Evolutionary conservation across 2,329 filamentous ascomycete genomes (phyloP).

Genomic region (Lasiodiplodia sp.): DNA sequence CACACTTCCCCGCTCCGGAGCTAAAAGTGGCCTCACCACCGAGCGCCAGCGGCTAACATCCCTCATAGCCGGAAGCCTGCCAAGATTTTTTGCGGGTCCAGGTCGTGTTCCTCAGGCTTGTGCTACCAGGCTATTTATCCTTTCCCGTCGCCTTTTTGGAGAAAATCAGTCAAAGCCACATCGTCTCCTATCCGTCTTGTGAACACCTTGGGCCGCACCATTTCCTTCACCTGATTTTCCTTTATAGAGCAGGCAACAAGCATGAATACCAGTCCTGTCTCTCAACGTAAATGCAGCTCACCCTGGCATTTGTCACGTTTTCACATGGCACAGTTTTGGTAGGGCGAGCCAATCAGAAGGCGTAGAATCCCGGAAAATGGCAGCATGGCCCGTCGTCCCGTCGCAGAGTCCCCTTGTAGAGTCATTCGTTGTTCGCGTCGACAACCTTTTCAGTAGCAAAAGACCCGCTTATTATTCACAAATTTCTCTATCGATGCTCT

Average conservation of each 20-base stretch:
- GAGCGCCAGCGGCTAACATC: not conserved
- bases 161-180: not conserved
- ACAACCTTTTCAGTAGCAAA: not conserved
- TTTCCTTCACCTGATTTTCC: not conserved
- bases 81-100: not conserved
- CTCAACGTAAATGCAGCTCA: not conserved
- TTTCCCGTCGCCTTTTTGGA: not conserved
- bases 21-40: slow-evolving; percentile 1
- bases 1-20: not conserved
- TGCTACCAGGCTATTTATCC: not conserved
- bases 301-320: not conserved
- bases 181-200: not conserved
- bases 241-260: not conserved
- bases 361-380: not conserved
- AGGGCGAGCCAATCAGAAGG: not conserved
- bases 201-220: not conserved
- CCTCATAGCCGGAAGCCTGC: not conserved
- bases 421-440: not conserved
- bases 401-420: not conserved
- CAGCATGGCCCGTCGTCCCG: not conserved
- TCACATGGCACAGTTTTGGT: not conserved
- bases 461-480: not conserved
- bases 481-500: not conserved
- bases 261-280: not conserved
- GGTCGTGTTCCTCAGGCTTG: not conserved